Evolutionary conservation across 1,284 basidiomycete species (phyloP), one percentile per base, ranked within the genome.

Genomic region (Serendipita sp.): DNA sequence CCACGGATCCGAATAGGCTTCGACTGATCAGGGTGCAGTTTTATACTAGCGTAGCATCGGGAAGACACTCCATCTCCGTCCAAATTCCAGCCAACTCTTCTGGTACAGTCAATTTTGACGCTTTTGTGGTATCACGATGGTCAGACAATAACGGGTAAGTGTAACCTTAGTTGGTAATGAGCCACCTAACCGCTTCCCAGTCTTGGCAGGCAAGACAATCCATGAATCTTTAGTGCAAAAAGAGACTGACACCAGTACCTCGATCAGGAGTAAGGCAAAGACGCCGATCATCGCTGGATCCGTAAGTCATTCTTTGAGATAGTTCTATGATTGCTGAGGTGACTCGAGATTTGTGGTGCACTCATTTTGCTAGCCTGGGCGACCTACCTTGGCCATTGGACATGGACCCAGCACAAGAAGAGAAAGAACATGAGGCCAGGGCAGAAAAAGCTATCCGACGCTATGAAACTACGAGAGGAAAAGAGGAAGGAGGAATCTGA

Each of bases 131-230:
- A 26, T 26, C 53, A 35, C 53, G 53, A 26, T 58, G 53, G 53
- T 58, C 53, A 10, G 53, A 58, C 34, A 58, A 58, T 32, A 58
- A 58, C 32, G 53, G 53, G 53, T 58, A 58, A 12, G 53, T 58
- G 4, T 35, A 26, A 10, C 17, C 8, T n/a, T n/a, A 8, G 6
- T n/a, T 49, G 8, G 29, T n/a, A 22, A 10, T 15, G 15, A 10
- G n/a, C 47, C n/a, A 49, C 17, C 22, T 58, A 26, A 30, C 32
- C 15, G n/a, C 8, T 10, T 10, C 32, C n/a, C 53, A 58, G 53
- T 4, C 53, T 58, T 34, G 53, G 53, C 8, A 58, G 53, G 53
- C 32, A 58, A 8, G 32, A n/a, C 26, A 17, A 13, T 26, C 32
- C 15, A 32, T 22, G 8, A 32, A 12, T 58, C 26, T 49, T 29